Conservation (phyloP, 192 early-diverging fungal genomes). For the Coemansia sp. region DNA sequence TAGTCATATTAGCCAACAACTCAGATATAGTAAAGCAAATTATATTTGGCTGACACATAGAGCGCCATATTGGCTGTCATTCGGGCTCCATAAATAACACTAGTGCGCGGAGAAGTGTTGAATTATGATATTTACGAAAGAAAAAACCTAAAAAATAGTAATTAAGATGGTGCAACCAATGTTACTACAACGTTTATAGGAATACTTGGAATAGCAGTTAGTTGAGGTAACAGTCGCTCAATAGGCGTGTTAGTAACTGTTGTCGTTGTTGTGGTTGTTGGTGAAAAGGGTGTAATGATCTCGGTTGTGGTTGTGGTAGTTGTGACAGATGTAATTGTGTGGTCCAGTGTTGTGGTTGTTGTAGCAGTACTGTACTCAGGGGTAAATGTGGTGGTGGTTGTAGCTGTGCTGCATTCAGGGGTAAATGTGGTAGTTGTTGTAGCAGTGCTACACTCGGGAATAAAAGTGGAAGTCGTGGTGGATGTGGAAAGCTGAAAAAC, state of each 20-base stretch:
- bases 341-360: constrained; percentile 11
- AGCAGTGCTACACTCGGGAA: constrained; percentile 1
- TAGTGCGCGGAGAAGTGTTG: too few species aligned
- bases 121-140: too few species aligned
- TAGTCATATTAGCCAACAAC: too few species aligned
- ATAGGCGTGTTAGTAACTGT: background rate
- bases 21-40: too few species aligned
- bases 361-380: background rate
- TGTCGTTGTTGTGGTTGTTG: constrained; percentile 9
- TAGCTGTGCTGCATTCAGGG: constrained; percentile 1
- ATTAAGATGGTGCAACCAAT: background rate
- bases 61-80: too few species aligned
- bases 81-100: too few species aligned
- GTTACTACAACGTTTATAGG: background rate
- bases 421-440: constrained; percentile 7
- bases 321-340: constrained; percentile 2
- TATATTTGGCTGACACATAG: too few species aligned
- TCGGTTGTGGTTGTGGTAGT: background rate
- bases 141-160: too few species aligned
- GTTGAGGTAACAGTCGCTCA: background rate
- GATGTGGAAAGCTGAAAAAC: constrained; percentile 3
- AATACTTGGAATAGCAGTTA: background rate
- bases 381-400: background rate
- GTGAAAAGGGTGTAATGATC: background rate
- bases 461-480: constrained; percentile 11